phyloP scores from a whole-genome alignment of 345 rosid species.

The Boechera stricta region DNA sequence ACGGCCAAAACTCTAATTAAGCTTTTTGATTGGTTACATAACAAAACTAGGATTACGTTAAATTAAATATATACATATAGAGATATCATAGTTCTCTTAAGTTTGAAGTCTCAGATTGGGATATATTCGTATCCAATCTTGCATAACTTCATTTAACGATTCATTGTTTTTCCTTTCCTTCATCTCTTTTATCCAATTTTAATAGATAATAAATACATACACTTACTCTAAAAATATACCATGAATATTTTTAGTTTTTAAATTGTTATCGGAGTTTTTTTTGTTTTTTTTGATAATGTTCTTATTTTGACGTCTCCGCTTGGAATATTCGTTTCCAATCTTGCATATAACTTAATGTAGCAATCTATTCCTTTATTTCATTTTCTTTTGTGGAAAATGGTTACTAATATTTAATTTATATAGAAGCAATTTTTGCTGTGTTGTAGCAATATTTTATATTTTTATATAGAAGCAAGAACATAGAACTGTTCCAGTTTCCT shows the following conservation, averaged over 20 bases:
- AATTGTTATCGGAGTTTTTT: too few relatives aligned
- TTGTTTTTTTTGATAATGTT: too few relatives aligned
- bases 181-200: too few relatives aligned
- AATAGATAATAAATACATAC: too few relatives aligned
- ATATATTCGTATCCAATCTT: slow-evolving; percentile 37
- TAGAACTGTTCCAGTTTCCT: too few relatives aligned
- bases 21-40: slow-evolving; percentile 2
- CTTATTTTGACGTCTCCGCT: slow-evolving; percentile 3
- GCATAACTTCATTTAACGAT: neutral
- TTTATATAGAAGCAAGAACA: too few relatives aligned
- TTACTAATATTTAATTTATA: too few relatives aligned
- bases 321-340: slow-evolving; percentile 13
- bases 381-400: too few relatives aligned
- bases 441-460: too few relatives aligned
- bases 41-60: neutral
- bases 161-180: neutral
- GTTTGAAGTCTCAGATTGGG: slow-evolving; percentile 31
- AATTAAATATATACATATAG: neutral
- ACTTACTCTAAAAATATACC: too few relatives aligned
- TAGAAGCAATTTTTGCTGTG: too few relatives aligned
- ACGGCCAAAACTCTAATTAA: neutral
- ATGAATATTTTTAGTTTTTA: too few relatives aligned
- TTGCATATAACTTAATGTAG: neutral
- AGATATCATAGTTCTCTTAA: neutral
- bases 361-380: slow-evolving; percentile 18